Evolutionary conservation across 1,284 basidiomycete genomes (phyloP), one percentile per base, ranked within the genome.

Genomic region (Boletellus sp.): DNA sequence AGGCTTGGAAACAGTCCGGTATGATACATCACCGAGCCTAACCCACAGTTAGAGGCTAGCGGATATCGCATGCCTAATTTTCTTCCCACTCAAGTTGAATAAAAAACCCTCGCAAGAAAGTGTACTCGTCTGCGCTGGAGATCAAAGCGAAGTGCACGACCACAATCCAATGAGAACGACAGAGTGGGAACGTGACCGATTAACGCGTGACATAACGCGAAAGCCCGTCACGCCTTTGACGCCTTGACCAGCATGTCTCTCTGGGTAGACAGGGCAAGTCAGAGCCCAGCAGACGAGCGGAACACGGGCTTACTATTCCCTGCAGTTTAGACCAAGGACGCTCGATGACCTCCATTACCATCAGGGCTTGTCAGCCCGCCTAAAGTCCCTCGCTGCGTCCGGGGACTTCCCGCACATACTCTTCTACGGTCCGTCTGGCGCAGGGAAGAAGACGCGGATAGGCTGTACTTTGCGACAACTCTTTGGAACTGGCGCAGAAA

Each of bases 361-460:
- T 67, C 67, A 78, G 26, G 82, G 81, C 40, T 83, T 99, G 39
- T 91, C 93, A 10, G 77, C 81, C 35, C 83, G 95, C 26, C 76
- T 99, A 30, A 82, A 80, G 57, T 89, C 93, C 2, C 77, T 98
- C 48, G 85, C 92, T 1, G 80, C 85, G 0, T 90, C 91, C 1
- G 91, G 91, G 2, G 97, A 99, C 75, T 97, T 99, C 65, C 96
- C 96, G 7, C 96, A 99, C 68, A 88, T 97, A 75, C 82, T 99
- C 12, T 97, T 99, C 74, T 99, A 98, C 66, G 97, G 96, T 0
- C 97, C 96, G 2, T 92, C 91, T 5, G 96, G 96, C 18, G 93
- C 96, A 10, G 96, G 96, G 18, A 99, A 99, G 77, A 99, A 99
- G 81, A 99, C 97, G 35, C 81, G 97, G 44, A 95, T 99, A 64